phyloP scores from a whole-genome alignment of 2,329 filamentous ascomycete species.

The Trichoderma afroharzianum region DNA sequence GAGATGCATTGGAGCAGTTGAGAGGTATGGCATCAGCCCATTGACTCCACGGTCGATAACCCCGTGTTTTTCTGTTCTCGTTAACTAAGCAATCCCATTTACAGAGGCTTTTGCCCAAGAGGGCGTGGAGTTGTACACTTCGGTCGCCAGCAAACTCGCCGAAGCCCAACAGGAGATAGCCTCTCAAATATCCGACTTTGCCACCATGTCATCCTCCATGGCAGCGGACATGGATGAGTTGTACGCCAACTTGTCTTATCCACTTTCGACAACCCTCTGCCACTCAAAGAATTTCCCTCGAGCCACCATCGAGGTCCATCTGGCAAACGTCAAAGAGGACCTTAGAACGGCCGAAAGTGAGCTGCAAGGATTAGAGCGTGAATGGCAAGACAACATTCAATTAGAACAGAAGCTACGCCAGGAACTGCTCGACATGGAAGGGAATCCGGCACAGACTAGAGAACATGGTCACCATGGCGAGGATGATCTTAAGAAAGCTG shows the following conservation, averaged over 20 bases:
- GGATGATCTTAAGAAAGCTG: constrained; percentile 4
- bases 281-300: constrained; percentile 23
- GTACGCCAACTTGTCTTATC: constrained; percentile 32
- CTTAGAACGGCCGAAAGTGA: constrained; percentile 25
- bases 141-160: constrained; percentile 22
- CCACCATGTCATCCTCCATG: constrained; percentile 18
- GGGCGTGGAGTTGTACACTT: constrained; percentile 23
- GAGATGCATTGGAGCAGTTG: constrained; percentile 19
- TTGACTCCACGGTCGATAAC: background rate
- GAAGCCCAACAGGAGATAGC: constrained; percentile 25
- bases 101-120: constrained; percentile 26
- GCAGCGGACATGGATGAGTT: constrained; percentile 23
- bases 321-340: constrained; percentile 23
- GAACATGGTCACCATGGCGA: background rate
- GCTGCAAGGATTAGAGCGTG: constrained; percentile 21
- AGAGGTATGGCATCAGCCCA: constrained; percentile 17
- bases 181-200: constrained; percentile 23
- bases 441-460: background rate
- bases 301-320: constrained; percentile 28
- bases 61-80: background rate
- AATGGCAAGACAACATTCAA: constrained; percentile 19
- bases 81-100: background rate
- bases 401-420: background rate
- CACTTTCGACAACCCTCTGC: constrained; percentile 32
- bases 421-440: background rate